Conservation (phyloP, 306 rosid species). For the Cicer yamashitae region DNA sequence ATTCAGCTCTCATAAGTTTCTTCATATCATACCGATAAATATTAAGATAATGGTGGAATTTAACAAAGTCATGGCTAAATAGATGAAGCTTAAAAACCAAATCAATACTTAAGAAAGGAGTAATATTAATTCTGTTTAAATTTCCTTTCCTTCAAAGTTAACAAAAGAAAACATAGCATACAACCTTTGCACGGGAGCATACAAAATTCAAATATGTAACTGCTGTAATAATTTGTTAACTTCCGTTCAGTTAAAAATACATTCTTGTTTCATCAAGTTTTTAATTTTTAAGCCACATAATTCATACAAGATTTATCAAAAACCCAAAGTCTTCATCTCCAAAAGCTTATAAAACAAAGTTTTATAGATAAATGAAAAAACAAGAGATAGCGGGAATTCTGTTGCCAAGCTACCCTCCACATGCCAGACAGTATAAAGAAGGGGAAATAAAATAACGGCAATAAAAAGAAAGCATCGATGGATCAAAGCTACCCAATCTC, state of each 20-base stretch:
- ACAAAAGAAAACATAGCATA: conserved; percentile 15
- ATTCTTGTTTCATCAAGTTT: neutral
- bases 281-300: conserved; percentile 2
- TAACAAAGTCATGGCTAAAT: conserved; percentile 29
- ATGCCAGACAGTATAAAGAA: neutral
- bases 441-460: conserved; percentile 1
- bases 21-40: conserved; percentile 30
- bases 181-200: conserved; percentile 2
- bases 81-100: conserved; percentile 12
- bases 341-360: neutral
- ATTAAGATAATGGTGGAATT: conserved; percentile 15
- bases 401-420: neutral
- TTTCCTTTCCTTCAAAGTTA: conserved; percentile 8
- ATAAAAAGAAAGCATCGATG: neutral
- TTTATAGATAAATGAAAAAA: conserved; percentile 2
- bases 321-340: neutral
- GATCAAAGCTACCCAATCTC: neutral
- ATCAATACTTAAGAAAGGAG: conserved; percentile 11
- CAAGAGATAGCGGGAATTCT: neutral
- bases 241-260: neutral
- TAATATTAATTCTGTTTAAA: neutral
- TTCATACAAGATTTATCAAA: neutral
- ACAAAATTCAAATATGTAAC: neutral
- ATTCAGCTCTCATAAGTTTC: conserved; percentile 39
- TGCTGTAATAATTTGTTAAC: neutral